Evolutionary conservation across 73 alveolate species (phyloP).

Genomic region (Blepharisma stoltei): DNA sequence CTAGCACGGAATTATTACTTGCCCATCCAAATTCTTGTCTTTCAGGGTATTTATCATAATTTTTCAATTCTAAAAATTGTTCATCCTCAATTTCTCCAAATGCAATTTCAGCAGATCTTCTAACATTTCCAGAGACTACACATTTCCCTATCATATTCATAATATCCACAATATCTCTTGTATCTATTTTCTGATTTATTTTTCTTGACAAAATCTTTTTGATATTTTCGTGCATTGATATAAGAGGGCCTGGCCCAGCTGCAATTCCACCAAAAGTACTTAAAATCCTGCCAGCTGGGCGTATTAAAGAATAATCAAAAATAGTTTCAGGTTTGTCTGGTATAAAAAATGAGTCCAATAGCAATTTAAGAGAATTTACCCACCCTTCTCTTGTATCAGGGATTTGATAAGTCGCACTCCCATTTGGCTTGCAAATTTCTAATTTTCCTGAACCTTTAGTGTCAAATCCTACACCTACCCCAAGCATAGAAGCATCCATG

Average conservation of each 20-base stretch:
- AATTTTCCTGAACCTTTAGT: not conserved
- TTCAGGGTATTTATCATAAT: conserved; percentile 13
- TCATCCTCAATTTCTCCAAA: conserved; percentile 2
- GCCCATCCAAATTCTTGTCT: conserved; percentile 7
- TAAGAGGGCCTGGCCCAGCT: not conserved
- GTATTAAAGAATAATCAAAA: not conserved
- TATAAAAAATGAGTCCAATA: not conserved
- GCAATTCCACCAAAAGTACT: conserved; percentile 11
- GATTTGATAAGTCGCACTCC: not conserved
- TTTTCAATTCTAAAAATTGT: not conserved
- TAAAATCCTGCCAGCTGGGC: not conserved
- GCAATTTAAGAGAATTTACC: not conserved
- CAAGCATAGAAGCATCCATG: not conserved
- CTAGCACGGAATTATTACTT: not conserved
- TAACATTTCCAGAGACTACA: conserved; percentile 16
- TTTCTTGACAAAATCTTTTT: not conserved
- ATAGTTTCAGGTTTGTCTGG: not conserved
- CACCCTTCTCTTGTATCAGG: conserved; percentile 4
- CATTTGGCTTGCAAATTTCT: not conserved
- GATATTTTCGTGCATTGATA: not conserved
- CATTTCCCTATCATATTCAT: conserved; percentile 19
- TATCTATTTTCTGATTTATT: not conserved
- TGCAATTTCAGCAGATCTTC: conserved; percentile 16
- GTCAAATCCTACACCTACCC: conserved; percentile 13
- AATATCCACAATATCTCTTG: not conserved